Base-by-base conservation (phyloP, 345 rosid genomes). In the Eucalyptus caleyi region DNA sequence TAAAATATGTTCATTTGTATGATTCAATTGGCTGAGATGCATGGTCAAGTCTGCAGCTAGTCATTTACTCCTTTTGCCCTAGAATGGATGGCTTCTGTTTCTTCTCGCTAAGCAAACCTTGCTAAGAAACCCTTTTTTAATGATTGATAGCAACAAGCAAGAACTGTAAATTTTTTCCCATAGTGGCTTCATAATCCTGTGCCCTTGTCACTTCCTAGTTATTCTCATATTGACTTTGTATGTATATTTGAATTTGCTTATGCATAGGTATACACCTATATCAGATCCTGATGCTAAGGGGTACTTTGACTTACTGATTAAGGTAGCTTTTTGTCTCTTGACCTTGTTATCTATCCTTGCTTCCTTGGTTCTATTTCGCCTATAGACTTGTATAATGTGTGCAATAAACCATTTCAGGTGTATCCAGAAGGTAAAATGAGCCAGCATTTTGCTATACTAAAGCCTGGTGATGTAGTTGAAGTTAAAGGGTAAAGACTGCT, bases 371-470 rank as follows among this genome's bases (percentile, higher is more conserved):
- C 72, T 89, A 18, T 51, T 60, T 16, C 27, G 15, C 60, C 47
- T 56, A 88, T 88, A 14, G 53, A 23, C 47, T 30, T 5, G 30
- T 62, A 37, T 80, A 77, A 81, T 86, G 44, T 62, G 49, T 69
- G 51, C 77, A 37, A 50, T 88, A 88, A 87, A 89, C 50, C 24
- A 62, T 90, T 94, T 91, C 95, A 97, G 99, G 94, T 96, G 81
- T 97, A 97, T 90, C 99, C 99, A 51, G 97, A 97, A 65, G 99
- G 99, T 87, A 96, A 97, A 95, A 96, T 97, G 99, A 97, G 99
- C 92, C 99, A 97, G 93, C 97, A 97, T 93, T 96, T 97, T 91
- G 99, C 97, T 87, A 95, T 96, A 94, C 92, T 97, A 90, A 97
- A 96, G 93, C 97, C 98, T 4, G 99, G 99, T 72, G 99, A 97